Conservation (phyloP, 768 basidiomycete genomes). For the Phylloporus rhodoxanthus region DNA sequence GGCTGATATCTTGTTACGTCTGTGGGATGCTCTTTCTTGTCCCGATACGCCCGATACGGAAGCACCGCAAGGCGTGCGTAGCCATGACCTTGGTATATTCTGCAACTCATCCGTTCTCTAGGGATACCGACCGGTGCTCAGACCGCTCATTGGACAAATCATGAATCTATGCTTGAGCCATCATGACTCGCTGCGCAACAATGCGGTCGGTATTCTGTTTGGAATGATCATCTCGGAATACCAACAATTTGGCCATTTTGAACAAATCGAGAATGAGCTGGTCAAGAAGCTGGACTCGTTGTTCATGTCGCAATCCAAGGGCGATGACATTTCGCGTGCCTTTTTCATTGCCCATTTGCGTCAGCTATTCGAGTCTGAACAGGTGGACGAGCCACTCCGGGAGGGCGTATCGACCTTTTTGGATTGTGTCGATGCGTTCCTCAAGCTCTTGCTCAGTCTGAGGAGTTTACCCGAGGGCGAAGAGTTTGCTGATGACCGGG, state of each 20-base stretch:
- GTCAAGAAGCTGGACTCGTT: constrained; percentile 86
- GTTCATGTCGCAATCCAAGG: constrained; percentile 90
- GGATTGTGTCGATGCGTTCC: constrained; percentile 86
- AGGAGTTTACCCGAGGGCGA: constrained; percentile 88
- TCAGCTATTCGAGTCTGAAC: constrained; percentile 78
- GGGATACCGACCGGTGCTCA: constrained; percentile 82
- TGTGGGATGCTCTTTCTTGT: constrained; percentile 87
- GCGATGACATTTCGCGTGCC: constrained; percentile 84
- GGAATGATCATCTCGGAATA: constrained; percentile 95
- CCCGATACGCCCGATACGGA: constrained; percentile 48
- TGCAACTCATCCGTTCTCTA: constrained; percentile 25
- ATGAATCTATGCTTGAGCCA: constrained; percentile 92
- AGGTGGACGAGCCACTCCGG: constrained; percentile 74
- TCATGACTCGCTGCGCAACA: constrained; percentile 85
- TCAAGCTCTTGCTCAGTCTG: constrained; percentile 82
- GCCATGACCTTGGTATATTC: background rate
- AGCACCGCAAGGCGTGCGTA: constrained; percentile 61
- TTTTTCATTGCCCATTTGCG: constrained; percentile 91
- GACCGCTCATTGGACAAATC: constrained; percentile 80
- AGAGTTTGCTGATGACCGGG: constrained; percentile 91
- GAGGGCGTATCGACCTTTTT: constrained; percentile 77
- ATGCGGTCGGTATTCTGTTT: constrained; percentile 88
- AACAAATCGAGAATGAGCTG: constrained; percentile 85
- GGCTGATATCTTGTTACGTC: constrained; percentile 64
- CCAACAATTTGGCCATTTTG: constrained; percentile 77